Conservation (phyloP, 2,329 filamentous ascomycete genomes). For the Geosmithia morbida region DNA sequence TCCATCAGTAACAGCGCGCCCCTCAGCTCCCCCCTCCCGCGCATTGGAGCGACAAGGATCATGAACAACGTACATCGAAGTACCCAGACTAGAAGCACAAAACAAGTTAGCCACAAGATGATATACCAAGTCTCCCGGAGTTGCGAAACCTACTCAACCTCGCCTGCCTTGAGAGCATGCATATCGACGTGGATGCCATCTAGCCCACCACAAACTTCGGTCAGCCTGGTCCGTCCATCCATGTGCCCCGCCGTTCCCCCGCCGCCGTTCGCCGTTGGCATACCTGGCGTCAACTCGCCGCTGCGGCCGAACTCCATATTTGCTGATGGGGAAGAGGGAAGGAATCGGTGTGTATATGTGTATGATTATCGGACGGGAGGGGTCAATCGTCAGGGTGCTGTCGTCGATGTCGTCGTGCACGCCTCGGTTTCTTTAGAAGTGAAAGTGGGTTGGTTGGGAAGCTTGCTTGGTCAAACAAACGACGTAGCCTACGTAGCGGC, state of each 20-base stretch:
- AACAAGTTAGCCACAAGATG: slow-evolving; percentile 14
- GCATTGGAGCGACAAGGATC: slow-evolving; percentile 6
- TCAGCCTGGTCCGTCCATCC: neutral
- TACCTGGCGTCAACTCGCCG: slow-evolving; percentile 51
- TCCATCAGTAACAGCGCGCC: slow-evolving; percentile 1
- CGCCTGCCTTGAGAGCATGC: slow-evolving; percentile 95
- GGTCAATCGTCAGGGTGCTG: neutral
- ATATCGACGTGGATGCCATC: slow-evolving; percentile 99
- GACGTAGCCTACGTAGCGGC: slow-evolving; percentile 4
- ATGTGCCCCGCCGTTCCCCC: neutral
- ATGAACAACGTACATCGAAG: slow-evolving; percentile 86
- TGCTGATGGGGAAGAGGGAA: slow-evolving; percentile 29
- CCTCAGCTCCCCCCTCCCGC: too few relatives aligned
- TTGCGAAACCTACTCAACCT: slow-evolving; percentile 70
- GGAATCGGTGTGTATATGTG: neutral
- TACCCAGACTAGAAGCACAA: slow-evolving; percentile 57
- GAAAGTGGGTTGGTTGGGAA: slow-evolving; percentile 5
- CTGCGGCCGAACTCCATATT: slow-evolving; percentile 49
- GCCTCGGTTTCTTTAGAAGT: slow-evolving; percentile 4
- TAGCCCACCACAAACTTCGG: slow-evolving; percentile 19
- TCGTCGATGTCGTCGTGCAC: neutral
- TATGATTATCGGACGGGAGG: neutral
- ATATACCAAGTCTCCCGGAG: neutral
- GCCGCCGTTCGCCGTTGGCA: slow-evolving; percentile 3
- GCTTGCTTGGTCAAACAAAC: slow-evolving; percentile 6